Evolutionary conservation across 192 early-diverging fungal species (phyloP).

Genomic region (Podochytrium sp.): DNA sequence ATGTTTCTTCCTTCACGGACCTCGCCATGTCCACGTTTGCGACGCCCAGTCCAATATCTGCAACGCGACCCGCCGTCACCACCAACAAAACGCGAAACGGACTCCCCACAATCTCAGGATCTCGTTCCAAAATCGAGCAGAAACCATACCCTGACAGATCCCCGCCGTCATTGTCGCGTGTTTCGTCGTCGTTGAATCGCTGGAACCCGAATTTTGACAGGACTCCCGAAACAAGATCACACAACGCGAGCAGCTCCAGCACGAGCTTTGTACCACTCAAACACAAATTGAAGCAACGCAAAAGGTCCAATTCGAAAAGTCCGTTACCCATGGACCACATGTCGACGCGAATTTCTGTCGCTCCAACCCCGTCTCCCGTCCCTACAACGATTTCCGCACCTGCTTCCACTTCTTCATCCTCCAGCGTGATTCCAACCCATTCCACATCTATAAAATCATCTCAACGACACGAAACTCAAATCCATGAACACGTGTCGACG

Average conservation of each 20-base stretch:
- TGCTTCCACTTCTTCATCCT: background rate
- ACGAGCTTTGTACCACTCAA: too few relatives aligned
- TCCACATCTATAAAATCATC: background rate
- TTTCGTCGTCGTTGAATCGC: background rate
- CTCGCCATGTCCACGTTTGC: background rate
- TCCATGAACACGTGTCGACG: background rate
- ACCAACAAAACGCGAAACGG: background rate
- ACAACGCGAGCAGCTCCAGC: background rate
- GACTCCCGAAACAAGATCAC: background rate
- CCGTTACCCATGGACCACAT: background rate
- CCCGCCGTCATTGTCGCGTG: background rate
- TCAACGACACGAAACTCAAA: background rate
- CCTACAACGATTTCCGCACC: background rate
- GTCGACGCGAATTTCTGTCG: background rate
- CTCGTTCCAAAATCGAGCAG: background rate
- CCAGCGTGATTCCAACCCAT: too few relatives aligned
- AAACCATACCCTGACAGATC: background rate
- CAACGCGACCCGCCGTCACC: background rate
- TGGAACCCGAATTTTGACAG: constrained; percentile 5
- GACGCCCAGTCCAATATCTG: background rate
- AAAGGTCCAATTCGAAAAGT: background rate
- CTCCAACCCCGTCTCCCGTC: background rate
- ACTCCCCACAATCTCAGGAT: background rate
- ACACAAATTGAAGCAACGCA: background rate
- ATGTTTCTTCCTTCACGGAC: background rate